Evolutionary conservation across 1,284 basidiomycete species (phyloP).

Genomic region (Sporisorium exsertum): DNA sequence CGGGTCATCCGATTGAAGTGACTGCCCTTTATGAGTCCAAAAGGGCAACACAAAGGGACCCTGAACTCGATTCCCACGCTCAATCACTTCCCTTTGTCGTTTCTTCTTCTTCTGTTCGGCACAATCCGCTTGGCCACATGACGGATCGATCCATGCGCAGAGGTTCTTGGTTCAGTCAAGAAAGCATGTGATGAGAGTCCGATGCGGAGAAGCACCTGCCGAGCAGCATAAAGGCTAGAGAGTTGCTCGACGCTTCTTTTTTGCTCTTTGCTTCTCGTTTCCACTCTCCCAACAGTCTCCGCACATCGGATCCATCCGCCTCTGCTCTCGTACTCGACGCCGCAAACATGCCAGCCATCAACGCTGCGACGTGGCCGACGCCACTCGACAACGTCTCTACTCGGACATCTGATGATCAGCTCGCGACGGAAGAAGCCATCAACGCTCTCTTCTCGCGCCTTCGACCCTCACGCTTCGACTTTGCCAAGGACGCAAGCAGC

Average conservation of each 20-base stretch:
- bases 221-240: not conserved
- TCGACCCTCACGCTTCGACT: slow-evolving; percentile 27
- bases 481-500: slow-evolving; percentile 19
- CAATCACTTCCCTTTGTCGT: slow-evolving; percentile 17
- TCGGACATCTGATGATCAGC: slow-evolving; percentile 61
- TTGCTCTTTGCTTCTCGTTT: not conserved
- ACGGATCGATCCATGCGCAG: not conserved
- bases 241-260: not conserved
- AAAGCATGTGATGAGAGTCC: not conserved
- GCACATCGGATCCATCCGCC: not conserved
- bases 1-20: not conserved
- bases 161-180: not conserved
- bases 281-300: not conserved
- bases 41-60: slow-evolving; percentile 21
- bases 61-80: slow-evolving; percentile 15
- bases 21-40: slow-evolving; percentile 13
- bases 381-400: slow-evolving; percentile 57
- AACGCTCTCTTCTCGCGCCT: slow-evolving; percentile 47
- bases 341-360: slow-evolving; percentile 43
- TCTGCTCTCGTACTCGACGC: not conserved
- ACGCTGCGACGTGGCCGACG: slow-evolving; percentile 45
- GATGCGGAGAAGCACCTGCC: not conserved
- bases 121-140: not conserved
- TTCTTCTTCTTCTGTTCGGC: not conserved
- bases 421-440: slow-evolving; percentile 58